Conservation (phyloP, 176 grass and related monocot species). For the Carex myosuroides region DNA sequence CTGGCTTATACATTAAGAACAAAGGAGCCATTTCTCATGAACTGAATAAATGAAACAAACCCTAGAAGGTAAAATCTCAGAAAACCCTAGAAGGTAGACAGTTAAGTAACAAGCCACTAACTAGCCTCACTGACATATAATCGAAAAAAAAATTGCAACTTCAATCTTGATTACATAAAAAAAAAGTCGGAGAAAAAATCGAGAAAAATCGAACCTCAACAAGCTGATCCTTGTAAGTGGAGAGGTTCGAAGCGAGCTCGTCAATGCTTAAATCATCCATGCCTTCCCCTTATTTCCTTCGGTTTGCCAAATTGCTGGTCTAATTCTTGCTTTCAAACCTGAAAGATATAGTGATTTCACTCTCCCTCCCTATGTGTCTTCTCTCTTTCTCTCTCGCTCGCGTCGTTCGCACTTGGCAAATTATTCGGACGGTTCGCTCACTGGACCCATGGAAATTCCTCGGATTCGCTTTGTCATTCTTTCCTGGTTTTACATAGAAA, state of each 20-base stretch:
- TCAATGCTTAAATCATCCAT: conserved; percentile 84
- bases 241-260: conserved; percentile 85
- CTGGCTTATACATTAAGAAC: neutral
- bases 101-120: neutral
- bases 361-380: neutral
- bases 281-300: conserved; percentile 7
- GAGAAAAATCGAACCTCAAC: conserved; percentile 39
- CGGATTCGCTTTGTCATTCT: neutral
- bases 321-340: neutral
- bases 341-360: neutral
- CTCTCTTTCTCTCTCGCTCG: neutral
- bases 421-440: neutral
- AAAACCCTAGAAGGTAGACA: conserved; percentile 12
- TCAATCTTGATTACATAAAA: neutral
- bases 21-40: neutral
- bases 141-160: neutral
- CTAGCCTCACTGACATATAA: neutral
- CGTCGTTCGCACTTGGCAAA: neutral
- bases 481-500: neutral
- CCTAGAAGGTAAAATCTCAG: neutral
- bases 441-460: neutral
- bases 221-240: conserved; percentile 90
- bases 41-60: neutral
- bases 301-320: neutral
- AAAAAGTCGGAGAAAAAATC: neutral